Conservation (phyloP, 179 eudicot genomes). For the Beta lomatogona region DNA sequence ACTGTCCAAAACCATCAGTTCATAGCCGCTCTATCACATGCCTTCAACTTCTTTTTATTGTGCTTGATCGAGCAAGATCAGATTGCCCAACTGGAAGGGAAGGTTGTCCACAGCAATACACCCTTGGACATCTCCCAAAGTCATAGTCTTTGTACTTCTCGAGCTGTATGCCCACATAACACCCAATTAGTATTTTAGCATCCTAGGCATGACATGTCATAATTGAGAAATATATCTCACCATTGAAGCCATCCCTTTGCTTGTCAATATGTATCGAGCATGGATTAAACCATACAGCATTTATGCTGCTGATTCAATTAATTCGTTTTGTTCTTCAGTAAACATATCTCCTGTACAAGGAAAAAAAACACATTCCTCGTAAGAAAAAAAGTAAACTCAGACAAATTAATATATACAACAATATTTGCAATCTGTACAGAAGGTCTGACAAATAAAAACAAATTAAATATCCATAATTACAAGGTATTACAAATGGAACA, state of each 20-base stretch:
- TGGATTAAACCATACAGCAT: conserved; percentile 81
- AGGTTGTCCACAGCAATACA: conserved; percentile 40
- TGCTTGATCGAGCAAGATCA: conserved; percentile 42
- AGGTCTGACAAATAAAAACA: neutral
- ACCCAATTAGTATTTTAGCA: conserved; percentile 16
- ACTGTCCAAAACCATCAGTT: too few species aligned
- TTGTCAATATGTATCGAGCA: conserved; percentile 71
- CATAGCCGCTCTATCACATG: too few species aligned
- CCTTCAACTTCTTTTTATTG: too few species aligned
- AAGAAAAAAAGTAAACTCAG: neutral
- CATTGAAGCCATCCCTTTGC: conserved; percentile 74
- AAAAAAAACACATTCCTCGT: conserved; percentile 3
- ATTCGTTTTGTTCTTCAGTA: conserved; percentile 72
- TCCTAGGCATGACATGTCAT: neutral
- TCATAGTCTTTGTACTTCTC: conserved; percentile 33
- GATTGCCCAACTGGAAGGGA: conserved; percentile 48
- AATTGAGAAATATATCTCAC: conserved; percentile 30
- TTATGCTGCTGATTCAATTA: conserved; percentile 86
- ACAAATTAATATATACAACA: neutral
- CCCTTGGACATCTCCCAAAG: conserved; percentile 39
- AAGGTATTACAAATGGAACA: neutral
- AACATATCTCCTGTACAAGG: conserved; percentile 48
- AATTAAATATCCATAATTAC: neutral
- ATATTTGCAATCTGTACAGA: neutral
- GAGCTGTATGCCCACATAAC: conserved; percentile 21